Conservation (phyloP, 139 green algal genomes). For the Coelastrella sp. region DNA sequence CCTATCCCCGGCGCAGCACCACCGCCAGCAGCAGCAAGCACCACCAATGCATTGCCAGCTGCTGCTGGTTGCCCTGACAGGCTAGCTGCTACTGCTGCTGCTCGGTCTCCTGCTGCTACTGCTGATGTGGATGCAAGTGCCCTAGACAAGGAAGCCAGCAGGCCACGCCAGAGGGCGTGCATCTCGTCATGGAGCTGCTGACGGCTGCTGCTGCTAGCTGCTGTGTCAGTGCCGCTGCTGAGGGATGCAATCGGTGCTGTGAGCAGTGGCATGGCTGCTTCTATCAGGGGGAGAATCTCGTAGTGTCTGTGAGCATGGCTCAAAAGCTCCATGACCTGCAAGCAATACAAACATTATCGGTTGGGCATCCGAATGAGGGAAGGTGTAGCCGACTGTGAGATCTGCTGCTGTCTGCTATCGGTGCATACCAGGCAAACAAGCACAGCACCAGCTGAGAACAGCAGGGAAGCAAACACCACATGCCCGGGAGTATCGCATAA, state of each 20-base stretch:
- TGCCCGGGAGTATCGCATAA: too few species aligned
- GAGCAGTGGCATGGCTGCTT: too few species aligned
- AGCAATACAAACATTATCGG: not conserved
- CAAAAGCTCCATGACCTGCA: constrained; percentile 51
- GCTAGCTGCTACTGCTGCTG: constrained; percentile 13
- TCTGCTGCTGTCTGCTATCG: too few species aligned
- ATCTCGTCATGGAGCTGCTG: not conserved
- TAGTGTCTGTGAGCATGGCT: constrained; percentile 50
- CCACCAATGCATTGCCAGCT: not conserved
- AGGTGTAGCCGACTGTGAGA: too few species aligned
- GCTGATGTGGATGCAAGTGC: constrained; percentile 26
- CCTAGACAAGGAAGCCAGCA: constrained; percentile 9
- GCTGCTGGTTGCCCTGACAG: not conserved
- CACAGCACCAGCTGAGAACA: too few species aligned
- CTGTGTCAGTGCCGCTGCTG: too few species aligned
- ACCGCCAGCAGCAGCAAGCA: not conserved
- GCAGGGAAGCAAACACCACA: too few species aligned
- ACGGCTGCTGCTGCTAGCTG: constrained; percentile 29
- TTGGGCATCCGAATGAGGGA: too few species aligned
- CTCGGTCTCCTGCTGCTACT: constrained; percentile 17
- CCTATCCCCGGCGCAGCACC: not conserved
- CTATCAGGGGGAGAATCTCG: constrained; percentile 55
- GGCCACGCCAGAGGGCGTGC: constrained; percentile 19
- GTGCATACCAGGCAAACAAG: too few species aligned
- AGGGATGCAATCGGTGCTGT: too few species aligned